Evolutionary conservation across 2,329 filamentous ascomycete species (phyloP), one percentile per base, ranked within the genome.

Genomic region (Fusarium temperatum): DNA sequence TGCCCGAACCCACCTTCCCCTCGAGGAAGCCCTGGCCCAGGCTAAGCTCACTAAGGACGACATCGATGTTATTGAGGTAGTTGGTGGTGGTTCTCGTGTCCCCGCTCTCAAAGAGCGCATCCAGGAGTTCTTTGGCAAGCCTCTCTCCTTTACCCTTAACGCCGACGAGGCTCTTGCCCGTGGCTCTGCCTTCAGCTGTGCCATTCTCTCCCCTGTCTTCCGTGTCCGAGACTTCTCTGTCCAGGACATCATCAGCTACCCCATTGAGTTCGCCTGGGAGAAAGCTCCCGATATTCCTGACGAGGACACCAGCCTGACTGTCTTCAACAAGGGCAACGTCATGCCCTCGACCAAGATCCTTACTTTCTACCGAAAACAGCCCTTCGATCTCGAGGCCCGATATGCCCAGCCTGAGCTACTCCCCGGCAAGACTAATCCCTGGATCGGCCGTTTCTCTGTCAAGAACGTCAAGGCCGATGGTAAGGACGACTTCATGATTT

Each of bases 321-420:
- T 99, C 80, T 99, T 99, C 86, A 97, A 96, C 90, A 95, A 93
- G 84, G 96, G 96, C 83, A 98, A 98, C 81, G 91, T 97, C 74
- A 92, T 99, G 88, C 96, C 96, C 62, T 98, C 96, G 11, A 99
- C 96, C 75, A 99, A 99, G 90, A 98, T 99, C 76, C 91, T 99
- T 62, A 99, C 96, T 44, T 99, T 99, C 87, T 99, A 98, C 89
- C 93, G 96, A 78, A 98, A 98, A 88, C 94, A 98, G 85, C 89
- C 95, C 53, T 99, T 98, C 83, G 95, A 98, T 81, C 89, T 99
- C 59, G 96, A 99, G 87, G 96, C 96, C 69, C 92, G 93, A 78
- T 99, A 99, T 82, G 92, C 93, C 74, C 93, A 96, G 80, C 93
- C 95, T 26, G 94, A 97, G 51, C 85, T 89, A 62, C 91, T 99